Conservation (phyloP, 1,139 yeast genomes). For the Debaryomyces fabryi region DNA sequence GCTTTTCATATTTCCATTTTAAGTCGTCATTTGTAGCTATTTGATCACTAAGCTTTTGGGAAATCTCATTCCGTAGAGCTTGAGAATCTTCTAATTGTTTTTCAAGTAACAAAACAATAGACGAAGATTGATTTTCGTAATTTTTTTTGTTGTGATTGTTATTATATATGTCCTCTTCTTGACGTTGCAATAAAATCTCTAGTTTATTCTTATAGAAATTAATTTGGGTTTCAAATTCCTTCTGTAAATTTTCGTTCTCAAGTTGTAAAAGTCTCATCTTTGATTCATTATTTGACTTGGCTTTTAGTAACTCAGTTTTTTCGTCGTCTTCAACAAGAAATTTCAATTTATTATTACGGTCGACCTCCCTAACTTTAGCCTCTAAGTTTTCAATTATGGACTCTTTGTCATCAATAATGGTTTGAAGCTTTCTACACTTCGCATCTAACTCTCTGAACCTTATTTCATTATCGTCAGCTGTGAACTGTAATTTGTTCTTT, state of each 20-base stretch:
- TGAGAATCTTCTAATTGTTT: constrained; percentile 38
- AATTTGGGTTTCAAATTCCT: constrained; percentile 34
- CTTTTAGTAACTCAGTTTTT: constrained; percentile 32
- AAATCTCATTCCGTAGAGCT: constrained; percentile 24
- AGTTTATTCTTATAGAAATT: constrained; percentile 29
- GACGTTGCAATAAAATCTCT: constrained; percentile 14
- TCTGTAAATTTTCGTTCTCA: constrained; percentile 38
- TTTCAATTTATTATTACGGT: constrained; percentile 23
- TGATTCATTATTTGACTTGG: constrained; percentile 36
- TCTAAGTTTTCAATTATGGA: constrained; percentile 32
- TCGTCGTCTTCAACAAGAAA: constrained; percentile 32
- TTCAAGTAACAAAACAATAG: constrained; percentile 35
- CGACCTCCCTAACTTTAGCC: constrained; percentile 27
- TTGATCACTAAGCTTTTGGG: constrained; percentile 23
- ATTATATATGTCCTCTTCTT: constrained; percentile 9
- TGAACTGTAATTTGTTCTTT: constrained; percentile 18
- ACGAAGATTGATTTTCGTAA: constrained; percentile 8
- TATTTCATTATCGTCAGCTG: constrained; percentile 17
- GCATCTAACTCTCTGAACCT: constrained; percentile 23
- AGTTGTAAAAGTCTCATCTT: constrained; percentile 36
- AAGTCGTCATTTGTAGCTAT: constrained; percentile 16
- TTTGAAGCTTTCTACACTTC: constrained; percentile 4
- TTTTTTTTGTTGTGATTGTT: background rate
- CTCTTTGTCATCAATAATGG: constrained; percentile 32
- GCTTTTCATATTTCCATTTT: constrained; percentile 14